phyloP scores from a whole-genome alignment of 1,284 basidiomycete genomes.

The Clitocybe nebularis region DNA sequence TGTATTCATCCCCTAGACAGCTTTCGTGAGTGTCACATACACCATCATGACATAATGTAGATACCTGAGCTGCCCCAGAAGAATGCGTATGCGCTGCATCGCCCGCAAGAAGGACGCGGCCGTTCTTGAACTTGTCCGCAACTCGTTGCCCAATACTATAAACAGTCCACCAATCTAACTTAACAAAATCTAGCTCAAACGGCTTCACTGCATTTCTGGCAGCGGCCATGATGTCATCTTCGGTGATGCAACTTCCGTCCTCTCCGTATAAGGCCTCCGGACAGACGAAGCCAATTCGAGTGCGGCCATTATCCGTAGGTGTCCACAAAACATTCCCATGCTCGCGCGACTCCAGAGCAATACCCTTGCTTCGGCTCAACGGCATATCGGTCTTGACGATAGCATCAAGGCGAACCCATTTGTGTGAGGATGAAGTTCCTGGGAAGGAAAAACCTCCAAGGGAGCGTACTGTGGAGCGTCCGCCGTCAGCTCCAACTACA shows the following conservation, averaged over 20 bases:
- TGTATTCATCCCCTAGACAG: background rate
- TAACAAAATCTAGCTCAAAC: background rate
- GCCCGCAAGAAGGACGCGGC: background rate
- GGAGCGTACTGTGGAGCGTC: background rate
- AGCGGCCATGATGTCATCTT: background rate
- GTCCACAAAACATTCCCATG: conserved; percentile 1
- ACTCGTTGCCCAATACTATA: background rate
- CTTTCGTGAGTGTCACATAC: background rate
- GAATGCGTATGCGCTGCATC: background rate
- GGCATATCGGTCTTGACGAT: background rate
- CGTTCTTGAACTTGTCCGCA: background rate
- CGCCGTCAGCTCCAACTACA: background rate
- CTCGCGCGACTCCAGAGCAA: background rate
- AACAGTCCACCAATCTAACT: conserved; percentile 1
- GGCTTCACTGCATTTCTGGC: background rate
- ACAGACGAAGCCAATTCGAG: background rate
- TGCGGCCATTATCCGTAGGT: background rate
- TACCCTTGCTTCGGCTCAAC: background rate
- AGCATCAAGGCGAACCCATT: background rate
- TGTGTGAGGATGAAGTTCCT: background rate
- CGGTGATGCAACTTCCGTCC: background rate
- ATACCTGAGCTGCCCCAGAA: background rate
- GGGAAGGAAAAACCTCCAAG: background rate
- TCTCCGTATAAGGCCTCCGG: background rate
- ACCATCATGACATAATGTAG: background rate